Evolutionary conservation across 768 basidiomycete genomes (phyloP), one percentile per base, ranked within the genome.

Genomic region (Neoboletus magnificus): DNA sequence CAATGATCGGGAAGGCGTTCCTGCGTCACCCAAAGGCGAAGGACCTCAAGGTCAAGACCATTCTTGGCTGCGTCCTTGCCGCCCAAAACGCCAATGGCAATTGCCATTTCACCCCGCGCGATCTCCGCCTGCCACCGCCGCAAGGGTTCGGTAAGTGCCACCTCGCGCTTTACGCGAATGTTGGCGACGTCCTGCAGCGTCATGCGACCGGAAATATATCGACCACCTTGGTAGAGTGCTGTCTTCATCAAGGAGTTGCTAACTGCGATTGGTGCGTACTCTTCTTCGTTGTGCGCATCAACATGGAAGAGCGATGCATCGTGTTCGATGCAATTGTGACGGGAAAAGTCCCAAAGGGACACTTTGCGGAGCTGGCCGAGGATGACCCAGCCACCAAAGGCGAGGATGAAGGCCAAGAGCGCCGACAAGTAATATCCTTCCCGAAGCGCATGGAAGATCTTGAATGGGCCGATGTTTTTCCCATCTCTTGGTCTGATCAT

Each of bases 41-140:
- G 66, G 69, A 77, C 77, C 33, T 79, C 75, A 2, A 78, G 67
- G 0, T 78, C 78, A 15, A 81, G 65, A 0, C 82, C 82, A 0
- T 70, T 62, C 57, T 74, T 77, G 32, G 55, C 66, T 2, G 68
- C 71, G 5, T 68, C 66, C 32, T 65, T 72, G 29, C 70, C 71
- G 2, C 71, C 70, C 23, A 69, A 49, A 18, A 87, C 76, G 1
- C 82, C 83, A 7, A 86, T 71, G 3, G 85, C 81, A 50, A 87
- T 77, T 0, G 79, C 82, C 75, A 86, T 82, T 66, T 88, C 86
- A 9, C 84, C 84, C 16, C 84, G 76, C 3, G 85, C 86, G 50
- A 87, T 78, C 69, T 85, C 83, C 0, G 77, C 77, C 55, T 83
- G 82, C 25, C 81, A 46, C 23, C 61, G 37, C 39, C 71, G 73